Base-by-base conservation (phyloP, 352 stramenopile genomes). In the Pythium grandisporangium region DNA sequence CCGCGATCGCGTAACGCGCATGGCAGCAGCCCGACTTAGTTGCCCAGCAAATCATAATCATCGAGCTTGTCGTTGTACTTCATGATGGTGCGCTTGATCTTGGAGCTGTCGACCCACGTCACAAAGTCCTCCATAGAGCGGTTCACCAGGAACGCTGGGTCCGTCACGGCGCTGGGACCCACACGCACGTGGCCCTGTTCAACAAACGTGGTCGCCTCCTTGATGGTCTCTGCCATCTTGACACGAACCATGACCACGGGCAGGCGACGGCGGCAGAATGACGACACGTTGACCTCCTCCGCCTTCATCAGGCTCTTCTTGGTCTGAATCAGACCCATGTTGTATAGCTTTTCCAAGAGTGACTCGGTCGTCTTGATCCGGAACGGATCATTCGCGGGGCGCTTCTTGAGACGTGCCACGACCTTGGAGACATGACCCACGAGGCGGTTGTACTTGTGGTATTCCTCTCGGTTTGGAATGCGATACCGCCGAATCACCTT, bases 61-160 rank as follows among this genome's bases (percentile, higher is more conserved):
- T 99, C 97, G 37, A 99, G 70, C 62, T 99, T 99, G 67, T 99
- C 95, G 78, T 99, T 99, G 79, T 99, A 99, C 63, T 97, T 98
- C 69, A 95, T 90, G 59, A 98, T 96, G 46, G 85, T 94, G 67
- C 88, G 73, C 74, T 97, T 98, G 76, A 98, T 97, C 87, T 98
- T 98, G 46, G 90, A 97, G 56, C 77, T 93, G 58, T 98, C 90
- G 34, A 98, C 95, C 97, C 97, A 99, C 30, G 96, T 99, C 33
- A 99, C 91, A 69, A 98, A 99, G 77, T 99, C 97, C 73, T 99
- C 97, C 87, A 99, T 97, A 20, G 74, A 70, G 36, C 96, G 87
- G 11, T 95, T 98, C 12, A 99, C 96, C 14, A 99, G 69, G 60
- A 98, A 99, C 11, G 95, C 86, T 8, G 96, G 85, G 71, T 99